Evolutionary conservation across 306 rosid genomes (phyloP).

Genomic region (Quercus dentata): DNA sequence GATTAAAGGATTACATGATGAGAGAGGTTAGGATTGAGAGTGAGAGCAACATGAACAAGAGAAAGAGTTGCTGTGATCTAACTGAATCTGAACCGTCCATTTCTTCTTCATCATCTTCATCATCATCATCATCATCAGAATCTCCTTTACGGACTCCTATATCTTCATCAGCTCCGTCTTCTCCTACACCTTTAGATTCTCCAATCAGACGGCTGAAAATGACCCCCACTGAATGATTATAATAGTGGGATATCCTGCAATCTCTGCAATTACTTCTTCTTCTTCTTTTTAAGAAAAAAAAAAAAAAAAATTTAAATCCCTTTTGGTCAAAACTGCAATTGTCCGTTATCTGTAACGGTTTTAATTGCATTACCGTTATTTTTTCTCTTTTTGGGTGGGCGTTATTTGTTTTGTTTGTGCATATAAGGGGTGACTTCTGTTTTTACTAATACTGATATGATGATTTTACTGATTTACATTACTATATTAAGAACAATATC

Average conservation of each 20-base stretch:
- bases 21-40: constrained; percentile 41
- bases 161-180: constrained; percentile 38
- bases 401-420: constrained; percentile 41
- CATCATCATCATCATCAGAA: constrained; percentile 33
- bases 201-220: constrained; percentile 78
- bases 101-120: constrained; percentile 25
- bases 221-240: constrained; percentile 41
- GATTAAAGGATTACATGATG: constrained; percentile 53
- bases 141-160: neutral
- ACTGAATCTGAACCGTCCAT: constrained; percentile 55
- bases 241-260: neutral
- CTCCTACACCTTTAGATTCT: constrained; percentile 51
- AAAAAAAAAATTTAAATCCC: neutral
- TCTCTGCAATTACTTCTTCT: neutral
- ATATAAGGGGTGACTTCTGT: constrained; percentile 18
- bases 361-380: constrained; percentile 41
- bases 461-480: constrained; percentile 16
- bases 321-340: constrained; percentile 32
- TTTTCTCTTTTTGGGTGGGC: neutral
- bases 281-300: neutral
- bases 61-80: constrained; percentile 62
- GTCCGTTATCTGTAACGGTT: constrained; percentile 67
- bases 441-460: constrained; percentile 15
- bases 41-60: constrained; percentile 43
- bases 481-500: neutral